These are phyloP conservation scores for Silene uniflora DNA, from an alignment of 148 eudicot genomes.

Conservation along the genomic window DNA sequence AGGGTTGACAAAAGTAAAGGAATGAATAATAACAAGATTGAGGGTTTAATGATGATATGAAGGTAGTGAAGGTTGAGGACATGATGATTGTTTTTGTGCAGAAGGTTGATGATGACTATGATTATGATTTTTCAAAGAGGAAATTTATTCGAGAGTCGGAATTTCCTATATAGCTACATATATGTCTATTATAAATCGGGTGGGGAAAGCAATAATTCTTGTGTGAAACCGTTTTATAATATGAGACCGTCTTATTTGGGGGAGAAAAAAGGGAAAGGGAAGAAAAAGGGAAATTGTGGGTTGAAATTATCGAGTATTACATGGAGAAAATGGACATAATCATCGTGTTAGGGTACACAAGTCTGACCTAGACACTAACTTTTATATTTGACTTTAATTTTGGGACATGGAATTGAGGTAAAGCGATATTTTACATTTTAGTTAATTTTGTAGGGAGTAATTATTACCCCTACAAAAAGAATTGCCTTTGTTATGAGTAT, in stretches of 20 bases:
- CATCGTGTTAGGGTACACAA: conserved; percentile 22
- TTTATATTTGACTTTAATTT: neutral
- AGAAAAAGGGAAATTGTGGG: neutral
- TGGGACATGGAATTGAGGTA: neutral
- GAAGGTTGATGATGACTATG: conserved; percentile 16
- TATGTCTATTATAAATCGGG: neutral
- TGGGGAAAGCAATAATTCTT: no score
- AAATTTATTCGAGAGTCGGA: neutral
- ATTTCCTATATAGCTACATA: neutral
- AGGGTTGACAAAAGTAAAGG: conserved; percentile 19
- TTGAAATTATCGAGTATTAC: conserved; percentile 20
- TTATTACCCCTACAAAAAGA: neutral
- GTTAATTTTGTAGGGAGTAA: neutral
- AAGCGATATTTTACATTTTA: neutral
- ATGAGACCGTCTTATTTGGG: no score
- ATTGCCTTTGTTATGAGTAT: no score
- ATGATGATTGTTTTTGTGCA: conserved; percentile 24
- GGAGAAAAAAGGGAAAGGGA: neutral
- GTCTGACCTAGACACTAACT: conserved; percentile 18
- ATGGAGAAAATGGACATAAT: conserved; percentile 28
- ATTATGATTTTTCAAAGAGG: conserved; percentile 13
- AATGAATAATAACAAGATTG: neutral
- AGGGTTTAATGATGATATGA: conserved; percentile 23
- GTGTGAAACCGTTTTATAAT: no score
- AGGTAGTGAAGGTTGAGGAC: conserved; percentile 19